Percentiles rank a stretch among this genome's conserved stretches.
phyloP scores from a whole-genome alignment of 2,329 filamentous ascomycete species.

The Aspergillus japonicus region DNA sequence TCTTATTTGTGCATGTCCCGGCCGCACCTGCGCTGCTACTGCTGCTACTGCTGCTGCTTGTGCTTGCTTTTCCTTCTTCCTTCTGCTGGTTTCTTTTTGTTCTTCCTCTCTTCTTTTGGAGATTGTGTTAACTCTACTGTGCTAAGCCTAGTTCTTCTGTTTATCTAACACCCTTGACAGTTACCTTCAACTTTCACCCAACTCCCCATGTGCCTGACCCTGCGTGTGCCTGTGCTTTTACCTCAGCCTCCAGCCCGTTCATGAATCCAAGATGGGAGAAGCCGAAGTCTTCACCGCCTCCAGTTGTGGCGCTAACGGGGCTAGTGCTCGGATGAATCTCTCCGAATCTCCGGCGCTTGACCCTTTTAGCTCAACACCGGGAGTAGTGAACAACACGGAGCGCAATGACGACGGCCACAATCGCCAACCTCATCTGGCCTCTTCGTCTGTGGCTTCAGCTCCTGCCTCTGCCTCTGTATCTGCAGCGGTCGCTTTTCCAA shows the following conservation, averaged over 20 bases:
- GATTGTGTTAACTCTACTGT: neutral
- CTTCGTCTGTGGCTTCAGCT: neutral
- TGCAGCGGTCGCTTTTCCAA: neutral
- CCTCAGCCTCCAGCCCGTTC: neutral
- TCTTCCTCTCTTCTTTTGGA: neutral
- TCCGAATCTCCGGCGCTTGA: conserved; percentile 25
- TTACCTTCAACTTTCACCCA: neutral
- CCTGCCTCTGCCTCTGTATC: neutral
- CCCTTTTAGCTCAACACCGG: conserved; percentile 15
- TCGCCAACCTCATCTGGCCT: neutral
- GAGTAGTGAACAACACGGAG: conserved; percentile 1
- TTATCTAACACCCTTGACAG: neutral
- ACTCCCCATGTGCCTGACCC: neutral
- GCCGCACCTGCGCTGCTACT: neutral
- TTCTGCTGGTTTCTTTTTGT: neutral
- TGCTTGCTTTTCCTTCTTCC: neutral
- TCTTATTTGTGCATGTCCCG: neutral
- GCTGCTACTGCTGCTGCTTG: neutral
- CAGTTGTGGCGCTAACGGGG: conserved; percentile 11
- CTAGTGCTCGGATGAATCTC: conserved; percentile 16
- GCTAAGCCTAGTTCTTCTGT: neutral
- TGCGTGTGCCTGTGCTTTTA: neutral
- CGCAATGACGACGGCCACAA: neutral
- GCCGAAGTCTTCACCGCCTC: conserved; percentile 10
- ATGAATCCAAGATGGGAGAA: conserved; percentile 10